Evolutionary conservation across 495 filamentous ascomycete species (phyloP).

Genomic region (Daldinia bambusicola): DNA sequence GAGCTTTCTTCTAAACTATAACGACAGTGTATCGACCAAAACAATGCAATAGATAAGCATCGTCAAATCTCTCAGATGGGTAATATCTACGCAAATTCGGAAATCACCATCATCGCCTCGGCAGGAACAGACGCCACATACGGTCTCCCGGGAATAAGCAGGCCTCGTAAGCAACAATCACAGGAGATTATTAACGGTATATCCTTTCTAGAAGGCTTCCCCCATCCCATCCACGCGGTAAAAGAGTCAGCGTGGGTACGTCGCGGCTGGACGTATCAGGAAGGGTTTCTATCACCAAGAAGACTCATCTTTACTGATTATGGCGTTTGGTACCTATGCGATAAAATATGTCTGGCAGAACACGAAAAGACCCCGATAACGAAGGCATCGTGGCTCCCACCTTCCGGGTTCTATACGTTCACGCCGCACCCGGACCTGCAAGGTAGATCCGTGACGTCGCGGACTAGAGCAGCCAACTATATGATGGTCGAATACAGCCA

Average conservation of each 20-base stretch:
- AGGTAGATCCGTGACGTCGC: no score
- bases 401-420: no score
- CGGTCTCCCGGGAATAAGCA: constrained; percentile 26
- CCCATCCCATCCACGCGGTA: background rate
- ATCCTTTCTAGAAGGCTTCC: background rate
- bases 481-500: background rate
- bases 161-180: background rate
- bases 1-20: background rate
- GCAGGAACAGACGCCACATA: constrained; percentile 32
- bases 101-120: constrained; percentile 51
- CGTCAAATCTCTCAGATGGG: constrained; percentile 49
- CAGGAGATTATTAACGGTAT: background rate
- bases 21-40: constrained; percentile 51
- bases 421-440: no score
- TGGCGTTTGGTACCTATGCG: background rate
- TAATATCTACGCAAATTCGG: constrained; percentile 48
- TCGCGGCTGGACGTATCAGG: background rate
- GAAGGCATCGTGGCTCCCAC: no score
- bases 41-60: constrained; percentile 42
- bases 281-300: background rate
- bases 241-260: background rate
- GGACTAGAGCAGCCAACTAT: background rate
- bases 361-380: background rate
- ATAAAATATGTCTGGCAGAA: background rate
- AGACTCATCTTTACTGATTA: background rate